A percentile compares a stretch with the other conserved stretches of the same genome.
Evolutionary conservation across 108 stramenopile species (phyloP).

Genomic region (Skeletonema marinoi): DNA sequence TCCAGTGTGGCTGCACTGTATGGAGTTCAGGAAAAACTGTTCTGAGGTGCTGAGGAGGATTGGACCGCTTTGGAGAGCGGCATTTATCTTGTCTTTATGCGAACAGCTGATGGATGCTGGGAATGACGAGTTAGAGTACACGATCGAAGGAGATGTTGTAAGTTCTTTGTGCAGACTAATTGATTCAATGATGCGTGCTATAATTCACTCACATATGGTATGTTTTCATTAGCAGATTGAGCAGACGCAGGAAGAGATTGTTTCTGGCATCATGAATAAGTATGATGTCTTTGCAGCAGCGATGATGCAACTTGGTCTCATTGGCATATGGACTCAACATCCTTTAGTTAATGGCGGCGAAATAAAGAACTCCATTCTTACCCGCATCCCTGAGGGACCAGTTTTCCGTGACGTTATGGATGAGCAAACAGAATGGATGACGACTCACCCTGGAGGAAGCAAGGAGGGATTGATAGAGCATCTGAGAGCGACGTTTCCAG

Average conservation of each 20-base stretch:
- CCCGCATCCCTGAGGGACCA: slow-evolving; percentile 71
- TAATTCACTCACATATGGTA: neutral
- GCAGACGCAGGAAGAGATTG: slow-evolving; percentile 69
- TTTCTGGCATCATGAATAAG: slow-evolving; percentile 63
- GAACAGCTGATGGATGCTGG: slow-evolving; percentile 57
- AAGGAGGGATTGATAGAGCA: slow-evolving; percentile 59
- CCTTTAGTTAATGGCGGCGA: slow-evolving; percentile 74
- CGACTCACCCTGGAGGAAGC: slow-evolving; percentile 71
- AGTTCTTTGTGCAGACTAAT: slow-evolving; percentile 2
- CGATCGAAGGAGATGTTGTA: slow-evolving; percentile 78
- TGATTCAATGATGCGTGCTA: neutral
- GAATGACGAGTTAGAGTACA: slow-evolving; percentile 52
- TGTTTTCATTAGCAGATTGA: slow-evolving; percentile 25
- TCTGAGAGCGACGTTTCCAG: slow-evolving; percentile 58
- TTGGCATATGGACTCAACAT: slow-evolving; percentile 78
- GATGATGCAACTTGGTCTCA: slow-evolving; percentile 74
- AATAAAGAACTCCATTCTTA: slow-evolving; percentile 57
- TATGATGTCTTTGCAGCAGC: slow-evolving; percentile 80
- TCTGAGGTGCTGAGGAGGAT: slow-evolving; percentile 58
- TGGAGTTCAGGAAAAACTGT: slow-evolving; percentile 70
- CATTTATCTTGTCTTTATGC: slow-evolving; percentile 69
- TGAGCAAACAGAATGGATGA: slow-evolving; percentile 81
- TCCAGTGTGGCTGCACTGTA: slow-evolving; percentile 77
- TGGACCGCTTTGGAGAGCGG: slow-evolving; percentile 76
- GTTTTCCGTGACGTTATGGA: slow-evolving; percentile 87